phyloP scores from a whole-genome alignment of 495 filamentous ascomycete species.

The Penicillium longicatenatum region DNA sequence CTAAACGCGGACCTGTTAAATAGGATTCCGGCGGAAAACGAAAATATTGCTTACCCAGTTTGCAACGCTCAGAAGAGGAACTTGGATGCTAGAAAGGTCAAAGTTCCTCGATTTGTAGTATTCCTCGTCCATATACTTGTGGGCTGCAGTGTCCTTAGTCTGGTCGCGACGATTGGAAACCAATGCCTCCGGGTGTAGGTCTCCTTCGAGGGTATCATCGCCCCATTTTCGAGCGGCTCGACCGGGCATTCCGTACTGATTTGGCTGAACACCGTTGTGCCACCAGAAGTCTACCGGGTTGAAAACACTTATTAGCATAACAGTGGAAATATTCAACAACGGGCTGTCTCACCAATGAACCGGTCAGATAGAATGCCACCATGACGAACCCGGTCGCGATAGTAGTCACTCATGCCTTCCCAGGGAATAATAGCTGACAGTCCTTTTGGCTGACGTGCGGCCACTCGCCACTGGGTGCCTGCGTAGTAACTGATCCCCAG shows the following conservation, averaged over 20 bases:
- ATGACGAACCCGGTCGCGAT: constrained; percentile 61
- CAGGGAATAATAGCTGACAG: constrained; percentile 53
- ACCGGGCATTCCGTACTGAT: constrained; percentile 61
- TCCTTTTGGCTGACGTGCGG: constrained; percentile 60
- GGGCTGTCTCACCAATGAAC: no score
- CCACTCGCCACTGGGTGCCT: constrained; percentile 64
- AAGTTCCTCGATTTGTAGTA: constrained; percentile 29
- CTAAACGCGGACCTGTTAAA: no score
- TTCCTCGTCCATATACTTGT: constrained; percentile 51
- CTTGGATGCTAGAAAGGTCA: constrained; percentile 54
- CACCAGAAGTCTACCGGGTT: constrained; percentile 67
- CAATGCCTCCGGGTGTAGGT: constrained; percentile 55
- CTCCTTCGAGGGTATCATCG: constrained; percentile 62
- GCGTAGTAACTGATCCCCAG: constrained; percentile 65
- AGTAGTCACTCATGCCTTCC: constrained; percentile 70
- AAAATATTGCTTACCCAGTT: no score
- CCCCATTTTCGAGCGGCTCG: constrained; percentile 37
- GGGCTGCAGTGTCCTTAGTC: constrained; percentile 54
- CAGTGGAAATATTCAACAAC: no score
- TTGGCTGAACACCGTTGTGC: constrained; percentile 58
- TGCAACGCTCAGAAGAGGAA: constrained; percentile 60
- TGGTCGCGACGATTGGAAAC: constrained; percentile 57
- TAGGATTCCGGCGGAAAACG: no score
- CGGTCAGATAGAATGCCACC: constrained; percentile 64
- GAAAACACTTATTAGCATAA: no score